Percentiles rank a stretch among this genome's conserved stretches.
Evolutionary conservation across 2,329 filamentous ascomycete genomes (phyloP).

Genomic region (Diaporthe vexans): DNA sequence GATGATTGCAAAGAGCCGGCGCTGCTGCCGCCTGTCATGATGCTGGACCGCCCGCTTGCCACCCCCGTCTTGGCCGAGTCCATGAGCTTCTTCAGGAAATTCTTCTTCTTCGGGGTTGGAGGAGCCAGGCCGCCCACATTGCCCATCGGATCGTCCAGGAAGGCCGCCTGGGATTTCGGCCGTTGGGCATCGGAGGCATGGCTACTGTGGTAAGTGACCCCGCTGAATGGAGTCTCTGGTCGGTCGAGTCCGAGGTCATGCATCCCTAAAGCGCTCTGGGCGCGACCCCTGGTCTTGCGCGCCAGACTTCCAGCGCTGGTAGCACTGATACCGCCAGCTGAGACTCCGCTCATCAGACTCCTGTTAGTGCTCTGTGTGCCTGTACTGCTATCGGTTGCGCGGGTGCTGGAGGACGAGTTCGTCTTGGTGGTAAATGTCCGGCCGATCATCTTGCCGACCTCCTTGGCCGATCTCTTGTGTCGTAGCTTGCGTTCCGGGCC

Average conservation of each 20-base stretch:
- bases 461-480: conserved; percentile 82
- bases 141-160: conserved; percentile 74
- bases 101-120: conserved; percentile 80
- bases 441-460: conserved; percentile 78
- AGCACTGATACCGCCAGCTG: conserved; percentile 90
- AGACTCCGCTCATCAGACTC: conserved; percentile 94
- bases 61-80: conserved; percentile 95
- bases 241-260: conserved; percentile 69
- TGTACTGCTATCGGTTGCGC: conserved; percentile 75
- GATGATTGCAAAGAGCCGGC: conserved; percentile 59
- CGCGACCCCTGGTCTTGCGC: conserved; percentile 74
- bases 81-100: conserved; percentile 95
- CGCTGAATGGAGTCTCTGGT: conserved; percentile 77
- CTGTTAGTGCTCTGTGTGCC: conserved; percentile 84
- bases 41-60: conserved; percentile 88
- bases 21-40: conserved; percentile 74
- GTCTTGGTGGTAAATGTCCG: conserved; percentile 92
- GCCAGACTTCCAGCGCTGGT: conserved; percentile 96
- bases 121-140: conserved; percentile 86
- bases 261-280: conserved; percentile 76
- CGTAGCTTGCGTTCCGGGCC: conserved; percentile 64
- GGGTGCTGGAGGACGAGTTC: conserved; percentile 79
- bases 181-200: conserved; percentile 74
- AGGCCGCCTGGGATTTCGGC: conserved; percentile 77
- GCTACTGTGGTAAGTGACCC: conserved; percentile 92